Evolutionary conservation across 225 moss, liverwort and hornwort genomes (phyloP).

Genomic region (Thuidium tamariscinum): DNA sequence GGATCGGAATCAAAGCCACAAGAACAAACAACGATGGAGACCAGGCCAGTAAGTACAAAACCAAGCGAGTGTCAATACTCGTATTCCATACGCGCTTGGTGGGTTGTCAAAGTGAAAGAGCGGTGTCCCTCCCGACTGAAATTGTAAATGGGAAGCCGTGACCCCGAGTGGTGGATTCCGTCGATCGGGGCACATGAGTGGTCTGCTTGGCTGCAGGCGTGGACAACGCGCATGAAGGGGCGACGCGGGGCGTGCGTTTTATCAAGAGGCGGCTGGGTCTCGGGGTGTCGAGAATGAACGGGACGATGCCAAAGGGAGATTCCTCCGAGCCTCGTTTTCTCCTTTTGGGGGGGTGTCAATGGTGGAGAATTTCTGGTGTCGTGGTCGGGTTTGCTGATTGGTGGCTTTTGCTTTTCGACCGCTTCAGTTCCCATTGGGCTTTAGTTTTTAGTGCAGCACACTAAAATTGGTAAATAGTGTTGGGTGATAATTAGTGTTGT

Average conservation of each 20-base stretch:
- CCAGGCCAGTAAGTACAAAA: not conserved
- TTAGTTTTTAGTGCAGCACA: too few species aligned
- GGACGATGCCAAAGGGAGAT: not conserved
- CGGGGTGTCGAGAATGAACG: not conserved
- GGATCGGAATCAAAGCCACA: not conserved
- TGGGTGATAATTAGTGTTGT: too few species aligned
- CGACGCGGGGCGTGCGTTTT: not conserved
- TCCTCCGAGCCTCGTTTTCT: not conserved
- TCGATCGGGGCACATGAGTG: not conserved
- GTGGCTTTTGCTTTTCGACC: not conserved
- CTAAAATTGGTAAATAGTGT: too few species aligned
- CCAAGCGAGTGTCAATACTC: not conserved
- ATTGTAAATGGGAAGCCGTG: not conserved
- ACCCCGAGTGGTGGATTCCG: not conserved
- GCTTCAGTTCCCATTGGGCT: not conserved
- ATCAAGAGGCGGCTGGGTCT: not conserved
- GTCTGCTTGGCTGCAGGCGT: not conserved
- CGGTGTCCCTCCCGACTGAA: not conserved
- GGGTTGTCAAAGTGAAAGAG: not conserved
- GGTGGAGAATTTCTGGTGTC: not conserved
- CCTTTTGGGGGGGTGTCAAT: not conserved
- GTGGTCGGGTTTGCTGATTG: too few species aligned
- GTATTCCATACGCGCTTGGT: not conserved
- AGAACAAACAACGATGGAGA: not conserved
- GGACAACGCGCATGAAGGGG: not conserved